phyloP scores from a whole-genome alignment of 1,284 basidiomycete genomes.

The Trichosporon asahii region DNA sequence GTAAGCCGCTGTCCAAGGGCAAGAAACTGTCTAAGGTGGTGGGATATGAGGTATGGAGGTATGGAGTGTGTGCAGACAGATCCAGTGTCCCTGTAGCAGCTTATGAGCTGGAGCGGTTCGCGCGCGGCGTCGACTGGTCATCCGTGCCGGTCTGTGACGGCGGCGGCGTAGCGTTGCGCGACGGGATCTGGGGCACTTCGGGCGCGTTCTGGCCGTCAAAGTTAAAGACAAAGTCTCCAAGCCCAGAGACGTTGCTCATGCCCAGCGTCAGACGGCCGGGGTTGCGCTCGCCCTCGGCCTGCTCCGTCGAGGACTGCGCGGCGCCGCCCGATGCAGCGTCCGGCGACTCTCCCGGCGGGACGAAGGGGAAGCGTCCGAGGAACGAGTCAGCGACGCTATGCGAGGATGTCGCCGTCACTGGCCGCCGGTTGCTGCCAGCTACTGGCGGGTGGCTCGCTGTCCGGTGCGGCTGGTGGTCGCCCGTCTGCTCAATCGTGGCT shows the following conservation, averaged over 20 bases:
- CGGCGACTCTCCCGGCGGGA: constrained; percentile 38
- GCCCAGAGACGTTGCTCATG: constrained; percentile 39
- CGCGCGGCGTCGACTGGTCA: constrained; percentile 1
- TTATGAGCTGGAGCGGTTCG: constrained; percentile 3
- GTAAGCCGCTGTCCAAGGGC: background rate
- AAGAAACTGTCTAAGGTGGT: background rate
- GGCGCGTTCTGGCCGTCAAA: constrained; percentile 23
- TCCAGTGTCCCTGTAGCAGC: too few species aligned
- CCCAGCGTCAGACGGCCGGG: constrained; percentile 28
- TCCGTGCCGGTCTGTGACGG: background rate
- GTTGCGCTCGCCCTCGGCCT: background rate
- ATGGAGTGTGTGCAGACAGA: too few species aligned
- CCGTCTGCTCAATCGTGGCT: constrained; percentile 9
- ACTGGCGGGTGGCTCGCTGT: constrained; percentile 12
- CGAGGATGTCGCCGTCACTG: constrained; percentile 19
- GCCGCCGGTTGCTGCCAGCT: constrained; percentile 13
- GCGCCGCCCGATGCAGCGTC: constrained; percentile 13
- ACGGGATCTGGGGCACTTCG: background rate
- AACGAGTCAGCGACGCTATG: constrained; percentile 45
- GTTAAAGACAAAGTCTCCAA: constrained; percentile 46
- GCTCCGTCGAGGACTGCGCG: background rate
- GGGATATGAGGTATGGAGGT: background rate
- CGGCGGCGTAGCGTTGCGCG: constrained; percentile 1
- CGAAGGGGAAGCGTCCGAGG: constrained; percentile 47
- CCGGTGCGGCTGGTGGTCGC: constrained; percentile 6